These are phyloP conservation scores for Fusarium proliferatum DNA, from an alignment of 2,329 filamentous ascomycete species.

Conservation along the genomic window DNA sequence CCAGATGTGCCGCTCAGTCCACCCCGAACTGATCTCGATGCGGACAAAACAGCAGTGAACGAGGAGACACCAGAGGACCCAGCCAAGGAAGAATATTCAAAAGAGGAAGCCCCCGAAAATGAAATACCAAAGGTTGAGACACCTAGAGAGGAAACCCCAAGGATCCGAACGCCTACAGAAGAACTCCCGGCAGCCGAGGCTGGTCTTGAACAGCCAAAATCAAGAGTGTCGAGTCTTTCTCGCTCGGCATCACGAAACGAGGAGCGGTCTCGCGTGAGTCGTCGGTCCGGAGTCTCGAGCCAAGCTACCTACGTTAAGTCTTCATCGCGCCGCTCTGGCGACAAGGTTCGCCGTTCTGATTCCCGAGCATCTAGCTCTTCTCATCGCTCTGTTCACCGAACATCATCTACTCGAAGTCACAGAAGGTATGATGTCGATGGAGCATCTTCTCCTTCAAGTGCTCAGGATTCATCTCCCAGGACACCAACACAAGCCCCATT, in stretches of 20 bases:
- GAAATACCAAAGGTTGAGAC: constrained; percentile 42
- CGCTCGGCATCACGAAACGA: constrained; percentile 60
- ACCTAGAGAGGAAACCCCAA: constrained; percentile 13
- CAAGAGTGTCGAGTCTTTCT: constrained; percentile 57
- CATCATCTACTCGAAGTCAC: constrained; percentile 52
- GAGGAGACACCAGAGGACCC: constrained; percentile 48
- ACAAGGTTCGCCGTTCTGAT: constrained; percentile 50
- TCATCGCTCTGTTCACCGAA: constrained; percentile 50
- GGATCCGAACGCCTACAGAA: constrained; percentile 32
- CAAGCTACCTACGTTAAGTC: constrained; percentile 65
- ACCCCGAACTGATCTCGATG: constrained; percentile 70
- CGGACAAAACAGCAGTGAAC: constrained; percentile 50
- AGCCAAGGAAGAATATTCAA: constrained; percentile 44
- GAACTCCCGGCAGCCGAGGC: constrained; percentile 44
- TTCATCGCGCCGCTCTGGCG: constrained; percentile 48
- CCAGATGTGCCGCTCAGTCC: constrained; percentile 68
- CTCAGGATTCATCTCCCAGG: constrained; percentile 68
- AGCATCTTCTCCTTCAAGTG: constrained; percentile 59
- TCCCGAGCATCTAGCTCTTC: constrained; percentile 51
- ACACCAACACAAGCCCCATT: constrained; percentile 69
- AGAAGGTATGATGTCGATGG: constrained; percentile 55
- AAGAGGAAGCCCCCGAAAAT: constrained; percentile 35
- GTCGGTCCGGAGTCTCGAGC: constrained; percentile 67
- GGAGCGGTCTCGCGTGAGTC: constrained; percentile 64
- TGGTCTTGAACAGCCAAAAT: constrained; percentile 52